Evolutionary conservation across 345 rosid species (phyloP).

Genomic region (Conringia planisiliqua): DNA sequence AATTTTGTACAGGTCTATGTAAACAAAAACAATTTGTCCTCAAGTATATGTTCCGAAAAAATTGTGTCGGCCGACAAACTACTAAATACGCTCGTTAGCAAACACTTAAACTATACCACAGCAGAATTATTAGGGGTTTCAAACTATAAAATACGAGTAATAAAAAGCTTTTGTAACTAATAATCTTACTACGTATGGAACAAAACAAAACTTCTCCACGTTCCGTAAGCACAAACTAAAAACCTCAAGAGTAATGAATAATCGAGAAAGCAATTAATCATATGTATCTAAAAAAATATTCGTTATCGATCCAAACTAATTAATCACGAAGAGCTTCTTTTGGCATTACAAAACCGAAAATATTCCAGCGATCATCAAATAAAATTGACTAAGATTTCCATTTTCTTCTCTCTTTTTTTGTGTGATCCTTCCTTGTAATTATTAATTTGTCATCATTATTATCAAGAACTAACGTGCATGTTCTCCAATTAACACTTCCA

Average conservation of each 20-base stretch:
- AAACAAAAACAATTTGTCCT: slow-evolving; percentile 8
- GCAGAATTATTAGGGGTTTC: not conserved
- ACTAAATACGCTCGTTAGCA: slow-evolving; percentile 1
- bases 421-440: not conserved
- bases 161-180: not conserved
- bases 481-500: not conserved
- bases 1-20: not conserved
- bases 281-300: not conserved
- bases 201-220: slow-evolving; percentile 11
- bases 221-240: not conserved
- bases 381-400: not conserved
- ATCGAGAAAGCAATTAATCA: not conserved
- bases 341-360: not conserved
- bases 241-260: not conserved
- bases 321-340: not conserved
- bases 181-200: not conserved
- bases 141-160: not conserved
- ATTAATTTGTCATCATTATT: not conserved
- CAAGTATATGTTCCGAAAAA: not conserved
- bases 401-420: not conserved
- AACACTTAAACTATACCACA: not conserved
- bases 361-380: slow-evolving; percentile 5
- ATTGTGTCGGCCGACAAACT: slow-evolving; percentile 30
- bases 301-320: not conserved
- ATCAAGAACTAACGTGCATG: slow-evolving; percentile 3